Conservation (phyloP, 257 asterid genomes). For the Nicotiana sylvestris region DNA sequence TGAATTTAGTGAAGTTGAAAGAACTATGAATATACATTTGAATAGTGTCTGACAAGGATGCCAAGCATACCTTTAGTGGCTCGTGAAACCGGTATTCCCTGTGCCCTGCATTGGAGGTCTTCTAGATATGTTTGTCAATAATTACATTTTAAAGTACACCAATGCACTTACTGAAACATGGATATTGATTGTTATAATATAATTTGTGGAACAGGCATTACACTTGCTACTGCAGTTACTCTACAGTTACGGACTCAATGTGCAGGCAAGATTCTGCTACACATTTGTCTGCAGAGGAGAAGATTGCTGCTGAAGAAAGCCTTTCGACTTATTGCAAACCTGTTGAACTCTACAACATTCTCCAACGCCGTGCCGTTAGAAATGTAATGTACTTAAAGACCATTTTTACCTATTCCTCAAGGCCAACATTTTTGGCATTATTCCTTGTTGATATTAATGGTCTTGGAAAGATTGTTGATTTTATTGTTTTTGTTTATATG, state of each 20-base stretch:
- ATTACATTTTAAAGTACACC: slow-evolving; percentile 25
- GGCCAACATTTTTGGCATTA: background rate
- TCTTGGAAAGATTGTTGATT: background rate
- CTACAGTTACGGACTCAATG: slow-evolving; percentile 80
- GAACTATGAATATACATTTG: slow-evolving; percentile 34
- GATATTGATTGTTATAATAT: slow-evolving; percentile 28
- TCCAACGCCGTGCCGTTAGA: slow-evolving; percentile 81
- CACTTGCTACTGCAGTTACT: slow-evolving; percentile 80
- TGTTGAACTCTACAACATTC: slow-evolving; percentile 86
- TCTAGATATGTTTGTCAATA: background rate
- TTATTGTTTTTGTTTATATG: background rate
- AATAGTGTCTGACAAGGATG: slow-evolving; percentile 51
- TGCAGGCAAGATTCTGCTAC: slow-evolving; percentile 88
- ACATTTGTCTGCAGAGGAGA: slow-evolving; percentile 86
- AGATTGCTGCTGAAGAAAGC: slow-evolving; percentile 92
- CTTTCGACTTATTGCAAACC: slow-evolving; percentile 93
- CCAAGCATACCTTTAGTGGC: slow-evolving; percentile 91
- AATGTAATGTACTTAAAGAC: slow-evolving; percentile 42
- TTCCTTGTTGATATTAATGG: background rate
- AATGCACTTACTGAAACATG: slow-evolving; percentile 19
- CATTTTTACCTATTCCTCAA: background rate
- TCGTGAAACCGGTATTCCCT: slow-evolving; percentile 59
- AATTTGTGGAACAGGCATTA: slow-evolving; percentile 52
- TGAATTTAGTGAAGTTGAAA: slow-evolving; percentile 12
- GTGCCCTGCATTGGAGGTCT: slow-evolving; percentile 22